Evolutionary conservation across 2,329 filamentous ascomycete genomes (phyloP).

Genomic region (Fusarium nanum): DNA sequence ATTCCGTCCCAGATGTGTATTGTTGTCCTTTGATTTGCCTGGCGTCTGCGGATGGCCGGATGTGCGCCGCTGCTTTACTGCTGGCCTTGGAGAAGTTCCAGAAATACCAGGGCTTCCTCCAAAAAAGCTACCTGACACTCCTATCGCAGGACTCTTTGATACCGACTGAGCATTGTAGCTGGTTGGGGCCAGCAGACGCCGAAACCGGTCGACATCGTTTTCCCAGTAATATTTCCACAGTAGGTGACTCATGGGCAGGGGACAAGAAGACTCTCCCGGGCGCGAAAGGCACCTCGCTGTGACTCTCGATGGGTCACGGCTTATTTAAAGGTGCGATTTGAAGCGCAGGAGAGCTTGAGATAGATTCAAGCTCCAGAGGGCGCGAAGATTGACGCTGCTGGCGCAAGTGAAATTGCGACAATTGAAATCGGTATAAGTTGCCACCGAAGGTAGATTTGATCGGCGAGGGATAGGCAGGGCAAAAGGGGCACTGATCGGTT

Average conservation of each 20-base stretch:
- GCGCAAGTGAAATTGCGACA: constrained; percentile 25
- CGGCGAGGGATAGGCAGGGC: constrained; percentile 14
- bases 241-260: constrained; percentile 85
- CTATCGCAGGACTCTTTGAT: constrained; percentile 65
- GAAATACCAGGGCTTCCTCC: constrained; percentile 56
- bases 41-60: constrained; percentile 61
- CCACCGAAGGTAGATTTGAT: constrained; percentile 37
- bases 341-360: constrained; percentile 50
- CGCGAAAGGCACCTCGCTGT: constrained; percentile 85
- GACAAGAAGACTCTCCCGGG: constrained; percentile 52
- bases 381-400: constrained; percentile 7
- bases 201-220: constrained; percentile 97
- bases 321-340: constrained; percentile 81
- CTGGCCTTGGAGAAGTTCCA: constrained; percentile 62
- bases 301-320: constrained; percentile 86
- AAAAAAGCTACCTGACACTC: constrained; percentile 47
- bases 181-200: constrained; percentile 83
- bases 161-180: constrained; percentile 66
- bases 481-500: constrained; percentile 17
- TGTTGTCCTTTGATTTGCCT: constrained; percentile 59
- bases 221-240: constrained; percentile 97
- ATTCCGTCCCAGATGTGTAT: constrained; percentile 60
- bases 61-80: constrained; percentile 63
- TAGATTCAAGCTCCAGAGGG: constrained; percentile 5
- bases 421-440: constrained; percentile 37